Conservation (phyloP, 2,329 filamentous ascomycete species). For the Scedosporium apiospermum region DNA sequence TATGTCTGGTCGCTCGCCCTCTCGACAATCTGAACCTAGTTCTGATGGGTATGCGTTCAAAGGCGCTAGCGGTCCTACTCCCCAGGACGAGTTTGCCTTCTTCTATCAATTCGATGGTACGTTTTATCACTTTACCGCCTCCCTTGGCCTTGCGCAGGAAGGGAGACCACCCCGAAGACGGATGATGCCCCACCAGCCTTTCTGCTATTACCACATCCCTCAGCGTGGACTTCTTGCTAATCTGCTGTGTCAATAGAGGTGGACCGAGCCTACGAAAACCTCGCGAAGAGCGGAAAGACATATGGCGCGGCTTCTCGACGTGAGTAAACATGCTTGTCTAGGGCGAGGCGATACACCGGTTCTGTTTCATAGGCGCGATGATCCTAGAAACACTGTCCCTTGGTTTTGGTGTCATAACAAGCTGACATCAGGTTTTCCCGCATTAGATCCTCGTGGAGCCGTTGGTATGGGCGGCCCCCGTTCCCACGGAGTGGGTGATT, state of each 20-base stretch:
- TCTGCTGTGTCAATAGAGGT: slow-evolving; percentile 56
- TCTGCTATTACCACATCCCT: background rate
- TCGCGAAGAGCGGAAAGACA: slow-evolving; percentile 93
- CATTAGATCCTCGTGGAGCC: slow-evolving; percentile 60
- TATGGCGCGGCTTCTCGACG: slow-evolving; percentile 66
- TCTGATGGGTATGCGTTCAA: slow-evolving; percentile 11
- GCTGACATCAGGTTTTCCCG: background rate
- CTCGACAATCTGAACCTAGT: slow-evolving; percentile 8
- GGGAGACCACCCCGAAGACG: background rate
- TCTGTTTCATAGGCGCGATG: background rate
- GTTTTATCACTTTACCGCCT: slow-evolving; percentile 22
- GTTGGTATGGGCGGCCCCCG: slow-evolving; percentile 45
- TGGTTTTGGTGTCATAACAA: background rate
- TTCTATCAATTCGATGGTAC: slow-evolving; percentile 83
- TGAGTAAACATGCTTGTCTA: slow-evolving; percentile 46
- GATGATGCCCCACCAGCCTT: no score
- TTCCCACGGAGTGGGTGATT: slow-evolving; percentile 79
- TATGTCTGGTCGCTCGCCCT: background rate
- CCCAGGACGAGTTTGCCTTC: slow-evolving; percentile 73
- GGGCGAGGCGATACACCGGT: background rate
- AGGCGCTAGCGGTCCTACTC: slow-evolving; percentile 68
- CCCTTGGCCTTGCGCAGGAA: background rate
- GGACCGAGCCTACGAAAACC: slow-evolving; percentile 88
- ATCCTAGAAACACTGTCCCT: background rate
- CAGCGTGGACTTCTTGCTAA: background rate